These are phyloP conservation scores for Backusella australiensis DNA, from an alignment of 192 early-diverging fungal species.

Conservation along the genomic window DNA sequence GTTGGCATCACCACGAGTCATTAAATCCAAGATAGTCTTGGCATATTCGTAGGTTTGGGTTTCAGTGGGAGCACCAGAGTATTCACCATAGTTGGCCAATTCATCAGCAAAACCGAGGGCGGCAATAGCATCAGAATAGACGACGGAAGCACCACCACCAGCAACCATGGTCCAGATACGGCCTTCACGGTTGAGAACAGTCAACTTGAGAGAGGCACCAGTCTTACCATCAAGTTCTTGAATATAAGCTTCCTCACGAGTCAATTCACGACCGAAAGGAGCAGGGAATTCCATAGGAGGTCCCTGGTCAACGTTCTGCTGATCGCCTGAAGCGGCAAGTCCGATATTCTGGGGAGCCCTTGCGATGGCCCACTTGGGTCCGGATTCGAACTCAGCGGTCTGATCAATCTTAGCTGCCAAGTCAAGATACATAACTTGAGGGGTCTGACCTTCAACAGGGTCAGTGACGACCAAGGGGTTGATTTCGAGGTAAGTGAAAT, in stretches of 20 bases:
- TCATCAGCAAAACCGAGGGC: conserved; percentile 90
- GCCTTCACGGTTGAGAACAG: conserved; percentile 92
- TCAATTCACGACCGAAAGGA: conserved; percentile 95
- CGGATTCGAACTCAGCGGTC: conserved; percentile 95
- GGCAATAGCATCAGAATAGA: conserved; percentile 99
- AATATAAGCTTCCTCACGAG: conserved; percentile 97
- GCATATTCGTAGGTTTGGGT: conserved; percentile 99
- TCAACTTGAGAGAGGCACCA: conserved; percentile 97
- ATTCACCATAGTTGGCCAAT: conserved; percentile 99
- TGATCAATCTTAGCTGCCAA: conserved; percentile 98
- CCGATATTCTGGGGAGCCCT: conserved; percentile 60
- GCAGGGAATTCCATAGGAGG: conserved; percentile 96
- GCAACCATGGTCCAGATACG: conserved; percentile 99
- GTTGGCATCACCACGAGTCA: conserved; percentile 84
- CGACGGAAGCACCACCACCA: conserved; percentile 97
- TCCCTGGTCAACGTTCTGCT: conserved; percentile 60
- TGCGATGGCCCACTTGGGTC: conserved; percentile 94
- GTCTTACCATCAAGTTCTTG: conserved; percentile 98
- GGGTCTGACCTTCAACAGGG: conserved; percentile 44
- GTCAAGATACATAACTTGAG: conserved; percentile 90
- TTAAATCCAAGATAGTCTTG: conserved; percentile 96
- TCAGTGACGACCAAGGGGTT: conserved; percentile 97
- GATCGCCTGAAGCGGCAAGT: conserved; percentile 20
- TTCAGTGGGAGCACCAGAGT: conserved; percentile 99
- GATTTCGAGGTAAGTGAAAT: conserved; percentile 99